phyloP scores from a whole-genome alignment of 768 basidiomycete species.

The Hydnum rufescens region DNA sequence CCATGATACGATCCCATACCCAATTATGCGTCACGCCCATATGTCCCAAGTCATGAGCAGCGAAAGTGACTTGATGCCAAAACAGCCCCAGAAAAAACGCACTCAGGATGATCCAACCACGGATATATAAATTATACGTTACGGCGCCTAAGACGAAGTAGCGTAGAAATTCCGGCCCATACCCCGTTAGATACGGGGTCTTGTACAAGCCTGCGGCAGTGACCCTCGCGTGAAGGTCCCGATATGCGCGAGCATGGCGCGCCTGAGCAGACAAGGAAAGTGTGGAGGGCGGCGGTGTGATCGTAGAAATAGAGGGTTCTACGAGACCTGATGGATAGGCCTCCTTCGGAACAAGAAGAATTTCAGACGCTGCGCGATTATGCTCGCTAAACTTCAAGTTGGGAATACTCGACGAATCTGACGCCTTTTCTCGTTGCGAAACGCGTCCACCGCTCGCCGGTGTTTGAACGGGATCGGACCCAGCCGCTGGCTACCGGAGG shows the following conservation, averaged over 20 bases:
- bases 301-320: too few relatives aligned
- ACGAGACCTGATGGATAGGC: conserved; percentile 11
- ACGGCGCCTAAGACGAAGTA: conserved; percentile 43
- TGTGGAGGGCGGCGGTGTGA: conserved; percentile 21
- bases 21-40: conserved; percentile 83
- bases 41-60: conserved; percentile 88
- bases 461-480: conserved; percentile 28
- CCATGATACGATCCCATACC: conserved; percentile 57
- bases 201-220: conserved; percentile 66
- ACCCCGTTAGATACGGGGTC: conserved; percentile 66
- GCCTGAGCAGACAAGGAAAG: conserved; percentile 32
- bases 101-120: conserved; percentile 48
- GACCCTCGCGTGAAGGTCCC: conserved; percentile 53
- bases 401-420: not conserved
- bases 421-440: not conserved
- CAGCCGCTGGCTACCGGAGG: conserved; percentile 79
- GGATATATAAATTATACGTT: conserved; percentile 40
- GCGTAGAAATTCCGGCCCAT: conserved; percentile 73
- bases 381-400: not conserved
- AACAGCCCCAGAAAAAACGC: conserved; percentile 69
- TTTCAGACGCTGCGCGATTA: conserved; percentile 24
- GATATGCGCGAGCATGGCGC: conserved; percentile 59
- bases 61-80: conserved; percentile 92
- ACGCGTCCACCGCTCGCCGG: not conserved
- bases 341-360: conserved; percentile 40